Conservation (phyloP, 371 early-diverging fungal genomes). For the Umbelopsis sp. region DNA sequence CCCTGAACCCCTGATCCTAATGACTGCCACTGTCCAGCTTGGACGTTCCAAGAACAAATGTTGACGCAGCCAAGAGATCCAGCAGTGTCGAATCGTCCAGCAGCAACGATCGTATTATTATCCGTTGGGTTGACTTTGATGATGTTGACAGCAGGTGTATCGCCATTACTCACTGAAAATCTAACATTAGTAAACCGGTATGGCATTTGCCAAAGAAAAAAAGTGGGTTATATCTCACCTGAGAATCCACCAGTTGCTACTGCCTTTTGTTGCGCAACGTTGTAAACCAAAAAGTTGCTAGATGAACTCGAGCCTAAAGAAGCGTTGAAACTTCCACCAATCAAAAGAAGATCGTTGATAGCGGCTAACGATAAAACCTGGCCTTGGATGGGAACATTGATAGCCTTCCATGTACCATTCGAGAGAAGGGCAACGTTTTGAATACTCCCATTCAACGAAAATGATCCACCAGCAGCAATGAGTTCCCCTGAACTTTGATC, state of each 20-base stretch:
- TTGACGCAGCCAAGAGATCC: slow-evolving; percentile 36
- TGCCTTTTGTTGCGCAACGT: slow-evolving; percentile 24
- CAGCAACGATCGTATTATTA: slow-evolving; percentile 48
- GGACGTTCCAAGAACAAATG: slow-evolving; percentile 11
- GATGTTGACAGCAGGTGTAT: slow-evolving; percentile 41
- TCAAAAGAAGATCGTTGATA: slow-evolving; percentile 28
- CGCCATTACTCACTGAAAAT: slow-evolving; percentile 15
- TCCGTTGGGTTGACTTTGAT: slow-evolving; percentile 35
- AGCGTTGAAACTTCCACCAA: slow-evolving; percentile 42
- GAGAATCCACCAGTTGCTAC: slow-evolving; percentile 31
- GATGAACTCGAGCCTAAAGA: slow-evolving; percentile 9
- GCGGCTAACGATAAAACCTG: slow-evolving; percentile 30
- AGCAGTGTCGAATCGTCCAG: slow-evolving; percentile 53
- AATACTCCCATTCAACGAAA: slow-evolving; percentile 23
- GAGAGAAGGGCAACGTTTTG: slow-evolving; percentile 33
- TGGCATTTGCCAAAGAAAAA: not conserved
- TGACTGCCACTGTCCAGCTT: slow-evolving; percentile 1
- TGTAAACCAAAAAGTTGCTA: slow-evolving; percentile 39
- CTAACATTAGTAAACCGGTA: not conserved
- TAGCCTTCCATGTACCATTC: slow-evolving; percentile 34
- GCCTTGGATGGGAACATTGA: slow-evolving; percentile 28
- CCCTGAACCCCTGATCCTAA: slow-evolving; percentile 15
- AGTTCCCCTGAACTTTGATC: slow-evolving; percentile 25
- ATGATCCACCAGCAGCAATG: slow-evolving; percentile 37
- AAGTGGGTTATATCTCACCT: slow-evolving; percentile 13